Evolutionary conservation across 345 rosid genomes (phyloP).

Genomic region (Gossypium thurberi): DNA sequence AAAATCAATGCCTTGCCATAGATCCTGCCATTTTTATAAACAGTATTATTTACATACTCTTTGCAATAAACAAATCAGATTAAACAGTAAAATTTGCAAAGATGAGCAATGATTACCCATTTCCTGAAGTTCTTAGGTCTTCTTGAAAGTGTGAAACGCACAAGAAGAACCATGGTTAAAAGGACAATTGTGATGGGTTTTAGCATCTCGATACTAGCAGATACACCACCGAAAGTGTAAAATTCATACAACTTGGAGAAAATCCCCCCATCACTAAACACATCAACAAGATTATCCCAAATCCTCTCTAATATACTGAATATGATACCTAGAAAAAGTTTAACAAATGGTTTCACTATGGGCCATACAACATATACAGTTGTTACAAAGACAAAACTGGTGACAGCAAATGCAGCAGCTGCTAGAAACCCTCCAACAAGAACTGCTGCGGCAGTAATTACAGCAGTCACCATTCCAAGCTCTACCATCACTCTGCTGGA

Average conservation of each 20-base stretch:
- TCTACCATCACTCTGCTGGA: constrained; percentile 95
- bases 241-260: constrained; percentile 55
- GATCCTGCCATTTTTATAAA: constrained; percentile 47
- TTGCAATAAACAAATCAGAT: not conserved
- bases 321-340: constrained; percentile 51
- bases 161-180: constrained; percentile 76
- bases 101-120: constrained; percentile 55
- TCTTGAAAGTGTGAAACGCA: constrained; percentile 87
- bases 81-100: constrained; percentile 9
- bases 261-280: constrained; percentile 59
- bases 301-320: constrained; percentile 49
- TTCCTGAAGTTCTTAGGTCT: constrained; percentile 94
- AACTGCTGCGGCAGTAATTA: constrained; percentile 80
- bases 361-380: constrained; percentile 86
- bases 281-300: constrained; percentile 57
- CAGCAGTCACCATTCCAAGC: constrained; percentile 84
- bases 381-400: constrained; percentile 63
- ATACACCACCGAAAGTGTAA: constrained; percentile 70
- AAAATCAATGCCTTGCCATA: constrained; percentile 96
- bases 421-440: constrained; percentile 85
- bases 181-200: constrained; percentile 69
- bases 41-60: constrained; percentile 9
- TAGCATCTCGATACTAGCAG: constrained; percentile 74
- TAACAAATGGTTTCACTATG: constrained; percentile 60
- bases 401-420: constrained; percentile 77